These are phyloP conservation scores for Takashimella koratensis DNA, from an alignment of 1,284 basidiomycete genomes.

Conservation along the genomic window DNA sequence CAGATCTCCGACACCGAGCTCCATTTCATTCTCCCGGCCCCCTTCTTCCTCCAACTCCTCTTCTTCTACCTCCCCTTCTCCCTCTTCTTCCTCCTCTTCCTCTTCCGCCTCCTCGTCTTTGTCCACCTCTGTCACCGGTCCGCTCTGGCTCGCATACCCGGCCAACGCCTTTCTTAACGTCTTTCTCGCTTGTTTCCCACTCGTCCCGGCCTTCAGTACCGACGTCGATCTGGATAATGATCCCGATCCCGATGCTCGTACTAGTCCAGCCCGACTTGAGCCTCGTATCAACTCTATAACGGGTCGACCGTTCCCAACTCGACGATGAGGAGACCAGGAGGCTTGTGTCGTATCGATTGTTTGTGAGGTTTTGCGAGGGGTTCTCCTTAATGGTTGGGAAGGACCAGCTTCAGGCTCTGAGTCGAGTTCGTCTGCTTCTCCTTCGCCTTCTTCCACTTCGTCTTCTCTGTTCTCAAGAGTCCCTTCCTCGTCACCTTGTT, in stretches of 20 bases:
- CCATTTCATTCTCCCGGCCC: constrained; percentile 21
- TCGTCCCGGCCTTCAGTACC: constrained; percentile 6
- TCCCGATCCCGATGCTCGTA: no score
- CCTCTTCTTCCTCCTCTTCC: constrained; percentile 19
- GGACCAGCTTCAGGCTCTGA: constrained; percentile 11
- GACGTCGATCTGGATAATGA: no score
- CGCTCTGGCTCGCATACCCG: constrained; percentile 58
- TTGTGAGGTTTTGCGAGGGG: constrained; percentile 7
- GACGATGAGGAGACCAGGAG: constrained; percentile 11
- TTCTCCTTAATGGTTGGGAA: background rate
- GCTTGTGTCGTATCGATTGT: constrained; percentile 25
- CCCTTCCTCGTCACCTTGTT: constrained; percentile 1
- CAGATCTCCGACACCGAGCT: constrained; percentile 3
- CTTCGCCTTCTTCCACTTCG: background rate
- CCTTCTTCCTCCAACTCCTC: constrained; percentile 23
- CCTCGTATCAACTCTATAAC: no score
- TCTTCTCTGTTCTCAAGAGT: no score
- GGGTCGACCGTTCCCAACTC: background rate
- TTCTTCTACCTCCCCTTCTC: constrained; percentile 5
- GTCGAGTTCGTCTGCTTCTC: background rate
- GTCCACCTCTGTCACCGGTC: constrained; percentile 31
- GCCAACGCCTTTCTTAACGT: constrained; percentile 54
- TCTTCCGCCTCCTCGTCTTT: constrained; percentile 15
- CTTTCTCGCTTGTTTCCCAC: constrained; percentile 32
- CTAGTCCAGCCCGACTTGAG: no score